Base-by-base conservation (phyloP, 805 yeast species). In the Crinitomyces ghanaensis region DNA sequence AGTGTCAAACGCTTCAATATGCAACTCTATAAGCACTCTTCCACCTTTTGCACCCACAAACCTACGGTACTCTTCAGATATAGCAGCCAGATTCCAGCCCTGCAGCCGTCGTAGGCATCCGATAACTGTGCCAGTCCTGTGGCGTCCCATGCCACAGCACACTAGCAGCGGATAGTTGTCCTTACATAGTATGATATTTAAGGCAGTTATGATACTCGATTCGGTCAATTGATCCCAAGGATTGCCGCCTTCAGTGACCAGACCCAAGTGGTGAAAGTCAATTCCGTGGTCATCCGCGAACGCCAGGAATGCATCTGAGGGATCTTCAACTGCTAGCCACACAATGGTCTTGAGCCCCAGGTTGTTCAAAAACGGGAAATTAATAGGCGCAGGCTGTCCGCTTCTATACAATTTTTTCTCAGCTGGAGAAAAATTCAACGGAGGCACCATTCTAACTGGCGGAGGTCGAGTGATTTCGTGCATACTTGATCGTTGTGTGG, bases 81-180 rank as follows among this genome's bases (percentile, higher is more conserved):
- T 91, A 53, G 80, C 62, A n/a, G 97, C 95, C 51, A 88, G 61
- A 50, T 93, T 91, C 98, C 98, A 88, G n/a, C 93, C 88, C 65
- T 91, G 96, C 13, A 91, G 61, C 39, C 95, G 68, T 42, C 98
- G 63, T 30, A 88, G 60, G 55, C 98, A 88, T 1, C 98, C 98
- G 39, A 91, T 74, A 3, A 91, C 95, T 0, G 97, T 86, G 1
- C 98, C 98, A 0, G 97, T 86, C 43, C 98, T 66, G 56, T 88
- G 98, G 45, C 98, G 65, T 0, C 98, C 98, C 98, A 91, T 91
- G 9, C 96, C 95, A 49, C 97, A 91, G 55, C 97, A 91, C 4
- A 86, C 86, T 32, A 91, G 60, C 40, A 91, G 48, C 0, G 98
- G 97, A 49, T 83, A 82, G 52, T 75, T 73, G n/a, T 71, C 66